Base-by-base conservation (phyloP, 1,139 yeast species). In the Magnusiomyces suaveolens region DNA sequence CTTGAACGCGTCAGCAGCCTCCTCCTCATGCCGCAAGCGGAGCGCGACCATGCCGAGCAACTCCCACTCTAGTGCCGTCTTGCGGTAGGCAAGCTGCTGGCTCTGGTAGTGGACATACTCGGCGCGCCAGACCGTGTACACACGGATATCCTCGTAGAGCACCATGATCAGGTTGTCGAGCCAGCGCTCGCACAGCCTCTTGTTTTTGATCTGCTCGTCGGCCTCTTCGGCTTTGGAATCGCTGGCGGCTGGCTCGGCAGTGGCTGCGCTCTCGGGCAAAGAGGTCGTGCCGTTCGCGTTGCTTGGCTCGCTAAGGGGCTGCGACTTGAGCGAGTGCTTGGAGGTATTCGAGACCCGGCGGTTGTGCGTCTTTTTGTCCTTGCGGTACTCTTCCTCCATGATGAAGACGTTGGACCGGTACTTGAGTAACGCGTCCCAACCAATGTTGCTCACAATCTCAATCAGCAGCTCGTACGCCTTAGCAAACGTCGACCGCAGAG, bases 131-230 rank as follows among this genome's bases (percentile, higher is more conserved):
- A 86, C 80, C 18, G 94, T 78, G 59, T 87, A 87, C 18, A 88
- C 87, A 56, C 90, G 79, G 62, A 92, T 76, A 67, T 92, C 97
- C 63, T 89, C 96, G 66, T 88, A 92, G 52, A 92, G 74, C 38
- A 87, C 82, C 77, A 89, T 78, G 67, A 92, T 90, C 58, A 92
- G 74, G 60, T 87, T 84, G 68, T 92, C 98, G 56, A 92, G 75
- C 96, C 98, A 90, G 62, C 95, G 78, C 69, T 92, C 98, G 71
- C 97, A 90, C 56, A 92, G 76, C 57, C 97, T 76, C 66, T 92
- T 92, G 62, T 78, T 76, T 60, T 79, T 81, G 64, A 87, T 59
- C 24, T 61, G 62, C 26, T 60, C 60, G 20, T 52, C 54, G 10
- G 51, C 53, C 24, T 25, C 49, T 41, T 33, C 56, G 36, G 6